Evolutionary conservation across 108 stramenopile species (phyloP), one percentile per base, ranked within the genome.

Genomic region (Cylindrotheca closterium): DNA sequence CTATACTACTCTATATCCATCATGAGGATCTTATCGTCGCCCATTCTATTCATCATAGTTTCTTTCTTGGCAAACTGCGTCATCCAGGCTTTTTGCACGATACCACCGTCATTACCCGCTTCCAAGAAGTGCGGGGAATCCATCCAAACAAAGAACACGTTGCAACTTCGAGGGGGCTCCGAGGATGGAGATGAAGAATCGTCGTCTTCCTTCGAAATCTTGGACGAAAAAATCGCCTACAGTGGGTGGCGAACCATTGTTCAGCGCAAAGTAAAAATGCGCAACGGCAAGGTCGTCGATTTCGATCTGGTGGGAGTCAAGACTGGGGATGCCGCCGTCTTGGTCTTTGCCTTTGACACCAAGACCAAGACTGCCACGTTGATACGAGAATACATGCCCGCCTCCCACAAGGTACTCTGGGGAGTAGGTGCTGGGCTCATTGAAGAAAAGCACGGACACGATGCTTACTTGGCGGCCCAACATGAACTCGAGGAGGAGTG

Each of bases 401-500:
- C 80, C 17, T 73, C 73, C 54, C 77, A 87, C 63, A 34, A 64
- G 8, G 47, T 90, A 24, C 49, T 87, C 34, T 64, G 67, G 51
- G 92, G 92, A 25, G 50, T 89, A 30, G 86, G 87, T 5, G 92
- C 92, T 4, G 92, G 92, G 3, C 58, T 93, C 46, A 79, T 91
- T 15, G 92, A 93, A 59, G 68, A 68, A 24, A 88, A 93, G 48
- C 86, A 89, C 61, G 62, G 34, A 0, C 25, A 52, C 30, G 65
- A 55, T 32, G 50, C 47, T 12, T 60, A 32, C 48, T 53, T 68
- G 22, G 92, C 92, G 2, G 92, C 87, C 3, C 55, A 55, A 28
- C 74, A 70, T 47, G 92, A 93, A 72, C 59, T 93, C 48, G 89
- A 91, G 65, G 92, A 93, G 60, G 92, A 93, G 68, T 85, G 83